Evolutionary conservation across 768 basidiomycete genomes (phyloP), one percentile per base, ranked within the genome.

Genomic region (Rhizopogon salebrosus): DNA sequence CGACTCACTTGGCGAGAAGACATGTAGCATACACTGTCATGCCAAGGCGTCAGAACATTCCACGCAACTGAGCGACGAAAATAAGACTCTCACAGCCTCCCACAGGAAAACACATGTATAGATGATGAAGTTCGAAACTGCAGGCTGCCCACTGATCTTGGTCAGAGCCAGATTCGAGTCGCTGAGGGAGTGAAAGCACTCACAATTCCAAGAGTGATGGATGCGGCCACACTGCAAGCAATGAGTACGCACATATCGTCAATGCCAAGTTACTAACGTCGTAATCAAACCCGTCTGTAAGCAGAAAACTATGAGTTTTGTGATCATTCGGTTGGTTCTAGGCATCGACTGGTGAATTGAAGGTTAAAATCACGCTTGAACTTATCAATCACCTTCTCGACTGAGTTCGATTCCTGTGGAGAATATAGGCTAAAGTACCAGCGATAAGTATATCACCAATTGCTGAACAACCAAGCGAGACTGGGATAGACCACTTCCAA

Each of bases 211-310:
- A 54, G 6, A 50, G 57, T 36, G 16, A 53, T n/a, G 4, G 38
- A 57, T 48, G 58, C 48, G 22, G 48, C 53, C 16, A 66, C 29
- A 29, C 65, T 69, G 10, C 3, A 0, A 43, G 29, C 1, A 10
- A 29, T 59, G 1, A 67, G 14, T 1, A 20, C 1, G 29, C 5
- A 26, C 4, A 36, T 26, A 2, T 16, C 48, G n/a, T 27, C 11
- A 51, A 35, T 49, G 20, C 1, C 39, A 48, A 37, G 13, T 1
- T 9, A 43, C 41, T 48, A 37, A 61, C 65, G 63, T 49, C 7
- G 67, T 67, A 37, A 69, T 53, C 1, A 63, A 22, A 5, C 65
- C 65, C 57, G 67, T 67, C 23, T 67, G 67, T 14, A 67, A 54
- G 13, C 29, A 57, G 49, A 67, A 61, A 1, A 11, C 61, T 50